Evolutionary conservation across 768 basidiomycete species (phyloP), one percentile per base, ranked within the genome.

Genomic region (Leucocoprinus leucothites): DNA sequence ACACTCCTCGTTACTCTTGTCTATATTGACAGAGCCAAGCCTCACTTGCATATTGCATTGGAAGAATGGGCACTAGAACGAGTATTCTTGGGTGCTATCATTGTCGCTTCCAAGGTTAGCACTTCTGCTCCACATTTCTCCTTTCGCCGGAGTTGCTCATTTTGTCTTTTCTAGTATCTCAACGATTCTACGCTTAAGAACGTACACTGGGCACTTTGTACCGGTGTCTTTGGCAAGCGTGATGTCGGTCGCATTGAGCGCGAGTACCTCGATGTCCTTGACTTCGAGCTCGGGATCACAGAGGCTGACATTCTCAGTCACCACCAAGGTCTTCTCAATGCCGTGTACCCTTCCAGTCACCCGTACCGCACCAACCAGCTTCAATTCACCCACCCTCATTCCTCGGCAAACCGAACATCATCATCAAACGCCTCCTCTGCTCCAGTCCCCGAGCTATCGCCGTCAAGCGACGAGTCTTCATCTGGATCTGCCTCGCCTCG

Each of bases 171-270:
- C 57, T n/a, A 90, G 84, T 94, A 94, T 66, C 74, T 88, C 34
- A 93, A 94, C 67, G 93, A 95, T 67, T 91, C 88, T 14, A 91
- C 89, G 24, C 79, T 93, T 14, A 94, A 94, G 78, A 94, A 94
- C 71, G 78, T 89, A 48, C 91, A 94, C 68, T 94, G 91, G 91
- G 86, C 88, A 8, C 74, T 87, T n/a, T 89, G 87, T 69, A 89
- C 89, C 0, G 85, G 86, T 26, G 85, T 90, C 24, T 91, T 91
- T 65, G 87, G 88, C 60, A 89, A 88, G 67, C 82, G 88, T 38
- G 89, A 91, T 62, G 81, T 89, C 24, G 87, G 87, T 44, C 81
- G 88, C 61, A 89, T 90, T 64, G 88, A 91, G 70, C 82, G 89
- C 63, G 89, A 91, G 70, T 89, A 87, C 68, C 79, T 90, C 46